Evolutionary conservation across 192 early-diverging fungal species (phyloP), one percentile per base, ranked within the genome.

Genomic region (Backusella mclennaniae): DNA sequence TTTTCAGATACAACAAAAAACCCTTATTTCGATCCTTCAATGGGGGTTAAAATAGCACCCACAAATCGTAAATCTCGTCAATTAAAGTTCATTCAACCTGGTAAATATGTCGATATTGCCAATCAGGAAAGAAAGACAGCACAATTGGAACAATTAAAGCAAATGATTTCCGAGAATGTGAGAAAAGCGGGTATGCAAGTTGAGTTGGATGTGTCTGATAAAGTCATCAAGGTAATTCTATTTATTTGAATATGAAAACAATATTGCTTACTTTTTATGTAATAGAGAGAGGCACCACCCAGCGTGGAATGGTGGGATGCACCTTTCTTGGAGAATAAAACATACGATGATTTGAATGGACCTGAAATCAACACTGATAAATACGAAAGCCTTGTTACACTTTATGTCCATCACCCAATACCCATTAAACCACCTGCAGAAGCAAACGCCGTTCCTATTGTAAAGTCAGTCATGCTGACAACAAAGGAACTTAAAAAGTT

Each of bases 281-380:
- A 85, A 79, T 79, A 91, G 92, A 85, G 86, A 75, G 84, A 89
- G 35, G 83, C 88, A 63, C 93, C 95, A 29, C 94, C 96, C 0
- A 85, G 73, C 2, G 89, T 94, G 12, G 98, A 99, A 82, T 99
- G 98, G 98, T 99, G 98, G 98, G 98, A 99, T 87, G 90, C 89
- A 39, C 93, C 92, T 14, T 87, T 99, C 29, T 85, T 93, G 15
- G 79, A 85, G 2, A 89, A 94, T 77, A 88, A 87, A 59, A 83
- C 86, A 8, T 99, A 98, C 83, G 89, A 89, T 39, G 85, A 87
- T 53, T 82, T 91, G 31, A 26, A 69, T 69, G 73, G 79, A 71
- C 35, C 79, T 26, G 75, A 82, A 1, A 82, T 87, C 0, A 82
- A 88, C n/a, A 39, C 80, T 12, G 49, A 85, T 66, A 82, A 66